Percentiles rank a stretch among this genome's conserved stretches.
Evolutionary conservation across 352 stramenopile species (phyloP).

Genomic region (Pythium phragmitis): DNA sequence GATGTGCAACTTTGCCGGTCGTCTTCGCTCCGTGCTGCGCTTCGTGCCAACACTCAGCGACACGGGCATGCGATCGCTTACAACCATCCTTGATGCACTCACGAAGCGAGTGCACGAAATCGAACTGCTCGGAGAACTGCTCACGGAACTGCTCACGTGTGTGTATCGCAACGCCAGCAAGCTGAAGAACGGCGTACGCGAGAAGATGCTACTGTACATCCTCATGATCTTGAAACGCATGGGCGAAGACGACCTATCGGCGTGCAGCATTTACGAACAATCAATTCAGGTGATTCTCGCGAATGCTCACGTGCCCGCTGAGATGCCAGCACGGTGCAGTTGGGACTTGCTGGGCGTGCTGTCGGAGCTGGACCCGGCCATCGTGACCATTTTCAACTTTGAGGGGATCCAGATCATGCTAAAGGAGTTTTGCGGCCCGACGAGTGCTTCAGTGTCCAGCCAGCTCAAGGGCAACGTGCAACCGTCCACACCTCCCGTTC

Average conservation of each 20-base stretch:
- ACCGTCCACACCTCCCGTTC: conserved; percentile 2
- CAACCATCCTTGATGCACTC: conserved; percentile 37
- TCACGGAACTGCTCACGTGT: conserved; percentile 38
- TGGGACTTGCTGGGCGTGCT: conserved; percentile 60
- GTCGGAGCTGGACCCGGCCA: conserved; percentile 50
- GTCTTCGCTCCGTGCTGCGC: conserved; percentile 14
- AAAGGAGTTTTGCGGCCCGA: conserved; percentile 37
- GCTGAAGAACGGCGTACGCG: conserved; percentile 35
- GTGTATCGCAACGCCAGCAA: conserved; percentile 44
- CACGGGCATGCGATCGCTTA: conserved; percentile 9
- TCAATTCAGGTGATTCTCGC: conserved; percentile 53
- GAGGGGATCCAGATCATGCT: conserved; percentile 57
- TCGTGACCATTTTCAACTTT: conserved; percentile 64
- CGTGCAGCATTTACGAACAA: conserved; percentile 49
- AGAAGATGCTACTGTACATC: conserved; percentile 49
- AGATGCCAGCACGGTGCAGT: conserved; percentile 42
- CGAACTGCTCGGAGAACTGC: conserved; percentile 35
- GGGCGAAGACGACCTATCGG: conserved; percentile 47
- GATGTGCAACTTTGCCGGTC: conserved; percentile 14
- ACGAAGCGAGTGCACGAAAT: conserved; percentile 30
- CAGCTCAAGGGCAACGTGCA: neutral
- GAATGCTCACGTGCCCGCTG: conserved; percentile 34
- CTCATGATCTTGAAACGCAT: conserved; percentile 56
- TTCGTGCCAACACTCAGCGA: conserved; percentile 14
- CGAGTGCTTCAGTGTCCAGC: conserved; percentile 3